Evolutionary conservation across 2,329 filamentous ascomycete genomes (phyloP), one percentile per base, ranked within the genome.

Genomic region (Microascus cirrosus): DNA sequence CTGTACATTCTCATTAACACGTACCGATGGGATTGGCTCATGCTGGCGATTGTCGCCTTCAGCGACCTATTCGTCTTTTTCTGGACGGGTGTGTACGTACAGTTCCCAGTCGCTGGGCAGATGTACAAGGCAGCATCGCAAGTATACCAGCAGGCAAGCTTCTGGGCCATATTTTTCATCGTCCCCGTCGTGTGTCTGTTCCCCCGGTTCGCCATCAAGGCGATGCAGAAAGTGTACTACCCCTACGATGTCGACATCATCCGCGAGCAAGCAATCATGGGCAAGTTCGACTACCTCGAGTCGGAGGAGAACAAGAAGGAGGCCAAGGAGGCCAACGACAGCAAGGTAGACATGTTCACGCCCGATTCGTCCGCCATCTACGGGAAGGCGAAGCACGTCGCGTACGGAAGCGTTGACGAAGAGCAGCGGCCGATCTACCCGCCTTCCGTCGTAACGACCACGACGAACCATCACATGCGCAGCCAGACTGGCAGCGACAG

Each of bases 1-100:
- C 76, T 86, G 60, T 99, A 97, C 75, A 90, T 99, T 64, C 77
- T 99, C 62, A 85, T 97, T 75, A 99, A 99, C 73, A 95, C 89
- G 1, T 97, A 96, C 71, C 84, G 93, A 60, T 99, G 94, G 94
- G 94, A 99, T 70, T 99, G 93, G 93, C 78, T 99, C 66, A 95
- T 95, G 73, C 73, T 92, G 24, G 76, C 96, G 60, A 86, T 96
- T 61, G 87, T 95, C 56, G 73, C 74, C 25, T 81, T 97, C 70
- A 96, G 91, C 73, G 87, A 88, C 61, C 70, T 97, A 34, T 82
- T 96, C 65, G 83, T 97, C 67, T 99, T 91, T 78, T 87, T 95
- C 75, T 97, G 94, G 91, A 96, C 94, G 6, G 94, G 91, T 34
- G 80, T 95, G 42, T 99, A 95, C 73, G 73, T 80, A 0, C 71